Base-by-base conservation (phyloP, 352 stramenopile genomes). In the Globisporangium uncinulatum region DNA sequence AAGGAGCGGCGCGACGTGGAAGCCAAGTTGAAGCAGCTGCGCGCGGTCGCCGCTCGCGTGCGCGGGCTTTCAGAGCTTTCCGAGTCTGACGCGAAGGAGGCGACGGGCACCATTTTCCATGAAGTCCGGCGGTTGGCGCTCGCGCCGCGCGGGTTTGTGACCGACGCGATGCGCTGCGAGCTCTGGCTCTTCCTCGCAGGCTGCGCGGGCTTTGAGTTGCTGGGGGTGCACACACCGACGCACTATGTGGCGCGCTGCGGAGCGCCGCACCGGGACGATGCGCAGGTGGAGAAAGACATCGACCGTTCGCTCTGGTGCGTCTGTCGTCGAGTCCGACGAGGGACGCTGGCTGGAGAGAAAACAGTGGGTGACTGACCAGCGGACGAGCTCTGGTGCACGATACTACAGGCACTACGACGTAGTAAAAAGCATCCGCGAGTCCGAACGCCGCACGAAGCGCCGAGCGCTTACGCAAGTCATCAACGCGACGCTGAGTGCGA, bases 271-370 rank as follows among this genome's bases (percentile, higher is more conserved):
- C 73, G 73, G 10, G 86, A 95, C 52, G 76, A 86, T 46, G 57
- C 59, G 15, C 83, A 92, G 59, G 70, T 95, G 34, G 73, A 89
- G 41, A 92, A 92, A 54, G 86, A 95, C 53, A 85, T 95, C 36
- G 79, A 92, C n/a, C 82, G 86, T 49, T 95, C 86, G 19, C 65
- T 95, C 46, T 91, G 80, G 66, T 76, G 14, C 29, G 64, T 46
- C 11, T 44, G 39, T 44, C 37, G 37, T 6, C 14, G 39, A 44
- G 41, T 8, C 15, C 20, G 39, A 20, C 6, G 6, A n/a, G 41
- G 8, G 42, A n/a, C 10, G 41, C 14, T 46, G 11, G 17, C 0
- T 39, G 2, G n/a, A 13, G 17, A 46, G 24, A 29, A 29, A 13
- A 9, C 4, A 1, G 4, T 29, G 9, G 3, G 15, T 8, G n/a